Conservation (phyloP, 2,329 filamentous ascomycete genomes). For the Diaporthe eres region DNA sequence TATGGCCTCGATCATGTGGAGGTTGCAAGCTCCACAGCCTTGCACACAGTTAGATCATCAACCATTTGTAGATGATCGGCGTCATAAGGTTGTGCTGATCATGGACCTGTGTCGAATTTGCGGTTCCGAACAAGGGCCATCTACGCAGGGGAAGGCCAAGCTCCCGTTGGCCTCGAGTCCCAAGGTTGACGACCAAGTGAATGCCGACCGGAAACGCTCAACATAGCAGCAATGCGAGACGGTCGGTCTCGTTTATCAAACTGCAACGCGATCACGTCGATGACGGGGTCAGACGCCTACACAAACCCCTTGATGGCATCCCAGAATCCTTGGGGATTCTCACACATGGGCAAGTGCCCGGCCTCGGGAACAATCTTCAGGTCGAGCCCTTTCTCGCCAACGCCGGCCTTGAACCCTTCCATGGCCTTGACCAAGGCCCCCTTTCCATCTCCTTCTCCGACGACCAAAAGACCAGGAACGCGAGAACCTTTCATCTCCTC, state of each 20-base stretch:
- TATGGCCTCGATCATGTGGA: too few relatives aligned
- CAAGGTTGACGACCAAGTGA: not conserved
- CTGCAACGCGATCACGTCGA: too few relatives aligned
- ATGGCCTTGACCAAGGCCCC: constrained; percentile 83
- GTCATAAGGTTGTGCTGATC: too few relatives aligned
- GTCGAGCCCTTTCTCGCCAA: constrained; percentile 69
- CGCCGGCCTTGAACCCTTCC: constrained; percentile 75
- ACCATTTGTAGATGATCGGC: not conserved
- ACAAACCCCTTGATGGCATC: constrained; percentile 73
- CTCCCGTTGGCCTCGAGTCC: not conserved
- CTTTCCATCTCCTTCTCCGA: constrained; percentile 79
- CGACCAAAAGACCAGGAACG: constrained; percentile 77
- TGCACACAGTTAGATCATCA: not conserved
- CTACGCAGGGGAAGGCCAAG: not conserved
- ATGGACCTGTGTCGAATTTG: too few relatives aligned
- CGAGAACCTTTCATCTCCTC: constrained; percentile 65
- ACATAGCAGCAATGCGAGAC: not conserved
- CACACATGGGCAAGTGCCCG: constrained; percentile 89
- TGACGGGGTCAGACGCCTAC: constrained; percentile 43
- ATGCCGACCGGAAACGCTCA: not conserved
- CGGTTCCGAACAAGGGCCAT: not conserved
- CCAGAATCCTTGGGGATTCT: constrained; percentile 78
- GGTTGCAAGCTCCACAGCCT: too few relatives aligned
- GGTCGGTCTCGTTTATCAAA: not conserved
- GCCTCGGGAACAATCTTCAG: constrained; percentile 77